These are phyloP conservation scores for Tremella mesenterica DNA, from an alignment of 768 basidiomycete genomes.

Conservation along the genomic window DNA sequence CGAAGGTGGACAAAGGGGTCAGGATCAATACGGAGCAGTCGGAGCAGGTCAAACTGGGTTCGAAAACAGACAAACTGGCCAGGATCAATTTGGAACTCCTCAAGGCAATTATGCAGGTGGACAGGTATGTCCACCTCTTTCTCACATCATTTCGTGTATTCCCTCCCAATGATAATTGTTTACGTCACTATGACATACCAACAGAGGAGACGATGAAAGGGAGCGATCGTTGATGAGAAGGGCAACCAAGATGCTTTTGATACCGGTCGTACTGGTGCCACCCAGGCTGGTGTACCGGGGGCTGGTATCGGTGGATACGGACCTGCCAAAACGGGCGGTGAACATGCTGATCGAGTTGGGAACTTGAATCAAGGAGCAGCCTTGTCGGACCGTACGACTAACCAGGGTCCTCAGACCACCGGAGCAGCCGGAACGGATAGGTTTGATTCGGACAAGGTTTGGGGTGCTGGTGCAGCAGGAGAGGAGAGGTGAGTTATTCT, in stretches of 20 bases:
- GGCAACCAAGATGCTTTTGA: no score
- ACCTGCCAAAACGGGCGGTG: not conserved
- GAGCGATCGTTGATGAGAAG: no score
- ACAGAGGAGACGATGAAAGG: no score
- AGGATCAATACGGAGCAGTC: no score
- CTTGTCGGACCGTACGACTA: constrained; percentile 14
- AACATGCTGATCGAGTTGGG: constrained; percentile 17
- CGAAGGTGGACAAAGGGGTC: not conserved
- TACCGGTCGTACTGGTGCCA: not conserved
- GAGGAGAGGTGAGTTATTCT: not conserved
- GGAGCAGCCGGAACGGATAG: constrained; percentile 34
- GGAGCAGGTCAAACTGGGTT: no score
- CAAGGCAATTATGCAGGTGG: no score
- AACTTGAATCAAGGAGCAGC: constrained; percentile 10
- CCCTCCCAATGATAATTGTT: no score
- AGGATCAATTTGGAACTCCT: no score
- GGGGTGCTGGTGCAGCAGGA: constrained; percentile 6
- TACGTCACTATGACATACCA: no score
- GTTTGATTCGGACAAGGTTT: constrained; percentile 22
- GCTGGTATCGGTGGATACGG: not conserved
- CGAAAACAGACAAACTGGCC: no score
- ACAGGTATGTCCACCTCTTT: no score
- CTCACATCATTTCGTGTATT: no score
- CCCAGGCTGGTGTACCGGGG: not conserved
- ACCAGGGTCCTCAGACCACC: constrained; percentile 16